Percentiles rank a stretch among this genome's conserved stretches.
These are phyloP conservation scores for Sporothrix pallida DNA, from an alignment of 2,329 filamentous ascomycete species.

Conservation along the genomic window DNA sequence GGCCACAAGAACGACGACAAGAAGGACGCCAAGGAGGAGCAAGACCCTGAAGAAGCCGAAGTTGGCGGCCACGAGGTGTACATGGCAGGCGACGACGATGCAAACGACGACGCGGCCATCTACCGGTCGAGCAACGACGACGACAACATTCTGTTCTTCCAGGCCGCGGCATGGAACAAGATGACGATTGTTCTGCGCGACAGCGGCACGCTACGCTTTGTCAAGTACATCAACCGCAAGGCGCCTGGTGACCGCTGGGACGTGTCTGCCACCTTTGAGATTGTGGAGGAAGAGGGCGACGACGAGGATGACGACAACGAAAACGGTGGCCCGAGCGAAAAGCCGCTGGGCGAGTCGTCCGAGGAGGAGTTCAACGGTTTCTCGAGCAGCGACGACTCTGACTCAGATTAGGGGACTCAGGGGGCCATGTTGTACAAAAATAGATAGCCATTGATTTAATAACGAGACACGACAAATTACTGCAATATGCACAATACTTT, in stretches of 20 bases:
- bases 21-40: conserved; percentile 43
- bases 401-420: conserved; percentile 42
- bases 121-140: conserved; percentile 84
- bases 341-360: conserved; percentile 51
- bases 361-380: conserved; percentile 67
- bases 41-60: conserved; percentile 44
- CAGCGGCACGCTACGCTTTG: conserved; percentile 83
- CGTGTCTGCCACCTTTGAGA: conserved; percentile 77
- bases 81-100: conserved; percentile 85
- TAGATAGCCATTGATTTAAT: conserved; percentile 16
- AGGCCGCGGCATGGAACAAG: conserved; percentile 79
- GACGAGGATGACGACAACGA: conserved; percentile 57
- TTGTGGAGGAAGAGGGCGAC: conserved; percentile 62
- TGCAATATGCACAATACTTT: not conserved
- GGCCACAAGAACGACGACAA: conserved; percentile 32
- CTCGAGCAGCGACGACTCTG: conserved; percentile 51
- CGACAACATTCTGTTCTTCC: conserved; percentile 69
- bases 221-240: conserved; percentile 88
- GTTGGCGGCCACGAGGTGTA: conserved; percentile 86
- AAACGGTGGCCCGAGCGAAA: conserved; percentile 42
- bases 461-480: conserved; percentile 22
- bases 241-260: conserved; percentile 94
- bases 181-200: conserved; percentile 90
- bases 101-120: conserved; percentile 74
- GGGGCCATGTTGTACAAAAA: not conserved